Evolutionary conservation across 2,329 filamentous ascomycete species (phyloP).

Genomic region (Cercospora berteroae): DNA sequence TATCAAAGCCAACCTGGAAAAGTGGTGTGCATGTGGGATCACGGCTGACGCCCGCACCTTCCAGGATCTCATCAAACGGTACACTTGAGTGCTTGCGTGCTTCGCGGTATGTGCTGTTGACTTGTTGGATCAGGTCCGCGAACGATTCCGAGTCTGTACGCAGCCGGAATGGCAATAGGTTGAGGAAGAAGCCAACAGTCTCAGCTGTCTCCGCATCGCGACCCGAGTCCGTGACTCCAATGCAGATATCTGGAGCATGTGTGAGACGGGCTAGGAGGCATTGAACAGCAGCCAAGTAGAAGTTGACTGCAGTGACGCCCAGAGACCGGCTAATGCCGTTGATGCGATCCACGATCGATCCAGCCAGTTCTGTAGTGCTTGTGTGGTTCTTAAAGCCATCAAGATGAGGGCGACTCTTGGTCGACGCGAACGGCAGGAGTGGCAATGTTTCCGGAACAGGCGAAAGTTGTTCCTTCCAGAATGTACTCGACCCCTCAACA

Average conservation of each 20-base stretch:
- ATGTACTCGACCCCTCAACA: background rate
- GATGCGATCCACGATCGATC: constrained; percentile 12
- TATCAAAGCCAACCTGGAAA: constrained; percentile 41
- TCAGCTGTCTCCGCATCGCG: constrained; percentile 33
- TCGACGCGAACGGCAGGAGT: constrained; percentile 19
- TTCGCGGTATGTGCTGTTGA: constrained; percentile 15
- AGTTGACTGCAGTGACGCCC: constrained; percentile 33
- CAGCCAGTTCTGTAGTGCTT: constrained; percentile 1
- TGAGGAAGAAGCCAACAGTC: constrained; percentile 43
- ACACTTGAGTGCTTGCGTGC: constrained; percentile 34
- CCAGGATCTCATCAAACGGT: constrained; percentile 39
- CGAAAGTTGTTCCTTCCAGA: constrained; percentile 13
- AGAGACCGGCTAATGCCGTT: constrained; percentile 12
- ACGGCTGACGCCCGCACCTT: constrained; percentile 28
- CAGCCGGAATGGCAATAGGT: constrained; percentile 42
- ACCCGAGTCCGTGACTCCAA: constrained; percentile 45
- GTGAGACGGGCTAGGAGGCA: constrained; percentile 34
- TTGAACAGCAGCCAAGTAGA: constrained; percentile 40
- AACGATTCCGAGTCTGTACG: constrained; percentile 1
- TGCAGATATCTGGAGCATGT: constrained; percentile 37
- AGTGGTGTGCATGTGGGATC: constrained; percentile 36
- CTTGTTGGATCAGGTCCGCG: constrained; percentile 12
- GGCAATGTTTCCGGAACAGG: constrained; percentile 12
- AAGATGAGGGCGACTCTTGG: constrained; percentile 15
- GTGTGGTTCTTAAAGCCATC: constrained; percentile 12